Base-by-base conservation (phyloP, 176 grass and related monocot species). In the Aegilops umbellulata region DNA sequence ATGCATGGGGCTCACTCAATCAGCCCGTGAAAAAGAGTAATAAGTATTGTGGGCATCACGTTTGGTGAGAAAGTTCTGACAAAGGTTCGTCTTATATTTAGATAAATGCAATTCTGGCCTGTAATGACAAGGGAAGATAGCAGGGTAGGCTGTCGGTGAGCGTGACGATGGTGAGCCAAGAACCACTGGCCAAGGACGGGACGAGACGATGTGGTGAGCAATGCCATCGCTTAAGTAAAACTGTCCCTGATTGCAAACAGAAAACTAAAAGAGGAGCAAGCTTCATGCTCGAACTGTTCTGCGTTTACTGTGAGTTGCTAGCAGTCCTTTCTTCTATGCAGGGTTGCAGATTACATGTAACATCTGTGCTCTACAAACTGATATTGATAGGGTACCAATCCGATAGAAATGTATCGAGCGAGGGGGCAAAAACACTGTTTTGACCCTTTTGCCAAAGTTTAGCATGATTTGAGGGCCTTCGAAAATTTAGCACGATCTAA, bases 61-160 rank as follows among this genome's bases (percentile, higher is more conserved):
- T 70, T 78, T 34, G 4, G n/a, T 15, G 78, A 14, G 17, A 13
- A 44, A 8, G 8, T 22, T 42, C 35, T n/a, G 39, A 2, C 23
- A 73, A 44, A 22, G 55, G 26, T 73, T 83, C 3, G 44, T 73
- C 79, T 17, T 60, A 65, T 74, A 83, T 88, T 60, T 1, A 20
- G 4, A 31, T 39, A 88, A 38, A 57, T 30, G 29, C n/a, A 74
- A 8, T 13, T 20, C 11, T 32, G 51, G 2, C 2, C 0, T 41
- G 9, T 41, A 10, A 41, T 57, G 49, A 51, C 39, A 72, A 41
- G 38, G 22, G 65, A 27, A 29, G 53, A 35, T 30, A 47, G 60
- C 32, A 46, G 82, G 20, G 26, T 7, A 61, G 30, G 27, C 78
- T 74, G 84, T 90, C 89, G 84, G 89, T 90, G 89, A 80, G 19